Evolutionary conservation across 2,329 filamentous ascomycete genomes (phyloP).

Genomic region (Cadophora luteo-olivacea): DNA sequence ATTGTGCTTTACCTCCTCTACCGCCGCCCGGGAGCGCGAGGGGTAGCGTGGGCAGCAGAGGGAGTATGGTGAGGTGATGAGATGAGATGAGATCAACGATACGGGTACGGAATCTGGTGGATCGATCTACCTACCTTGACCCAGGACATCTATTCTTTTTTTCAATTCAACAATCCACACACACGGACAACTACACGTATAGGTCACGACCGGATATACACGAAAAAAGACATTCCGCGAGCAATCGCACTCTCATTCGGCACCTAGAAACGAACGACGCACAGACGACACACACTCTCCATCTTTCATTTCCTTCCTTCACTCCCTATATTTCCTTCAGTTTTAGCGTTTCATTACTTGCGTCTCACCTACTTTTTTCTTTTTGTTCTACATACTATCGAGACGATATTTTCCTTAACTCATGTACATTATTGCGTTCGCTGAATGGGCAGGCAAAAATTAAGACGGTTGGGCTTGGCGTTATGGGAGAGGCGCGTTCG

Average conservation of each 20-base stretch:
- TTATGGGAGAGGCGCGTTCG: not conserved
- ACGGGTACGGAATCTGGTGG: not conserved
- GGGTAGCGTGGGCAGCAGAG: slow-evolving; percentile 13
- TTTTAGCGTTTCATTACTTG: not conserved
- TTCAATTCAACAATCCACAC: too few relatives aligned
- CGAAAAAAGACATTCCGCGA: not conserved
- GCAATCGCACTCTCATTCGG: slow-evolving; percentile 3
- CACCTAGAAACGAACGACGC: not conserved
- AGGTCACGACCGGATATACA: not conserved
- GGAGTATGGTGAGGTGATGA: not conserved
- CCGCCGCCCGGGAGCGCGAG: slow-evolving; percentile 35
- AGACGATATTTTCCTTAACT: not conserved
- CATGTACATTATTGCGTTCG: not conserved
- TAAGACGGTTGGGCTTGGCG: not conserved
- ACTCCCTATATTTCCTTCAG: not conserved
- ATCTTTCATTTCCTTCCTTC: not conserved
- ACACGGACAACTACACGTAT: not conserved
- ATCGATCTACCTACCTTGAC: not conserved
- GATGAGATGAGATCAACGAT: too few relatives aligned
- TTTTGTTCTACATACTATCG: not conserved
- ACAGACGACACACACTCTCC: not conserved
- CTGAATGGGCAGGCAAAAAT: too few relatives aligned
- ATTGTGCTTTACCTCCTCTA: slow-evolving; percentile 43
- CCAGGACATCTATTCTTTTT: not conserved
- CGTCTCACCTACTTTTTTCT: not conserved